Evolutionary conservation across 1,139 yeast species (phyloP), one percentile per base, ranked within the genome.

Genomic region (Kurtzmaniella quercitrusa): DNA sequence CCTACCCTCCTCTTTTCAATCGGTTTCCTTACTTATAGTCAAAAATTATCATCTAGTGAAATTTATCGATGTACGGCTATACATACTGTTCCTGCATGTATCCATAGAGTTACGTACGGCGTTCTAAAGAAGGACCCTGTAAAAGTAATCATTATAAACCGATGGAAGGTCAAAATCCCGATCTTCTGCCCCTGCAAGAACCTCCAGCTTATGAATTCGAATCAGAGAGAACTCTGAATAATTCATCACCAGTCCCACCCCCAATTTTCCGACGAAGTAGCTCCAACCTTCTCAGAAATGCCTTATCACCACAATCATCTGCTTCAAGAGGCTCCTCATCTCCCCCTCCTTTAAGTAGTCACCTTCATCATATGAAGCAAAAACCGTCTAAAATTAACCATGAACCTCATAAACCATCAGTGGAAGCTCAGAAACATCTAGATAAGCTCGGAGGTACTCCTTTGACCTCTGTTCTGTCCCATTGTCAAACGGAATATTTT

Each of bases 401-500:
- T 10, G 31, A 43, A 43, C 73, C 76, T 1, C 70, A 70, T 47
- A 48, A 44, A 19, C 76, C 76, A 10, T 50, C 68, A 2, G 48
- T 54, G 9, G 73, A 69, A 40, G 67, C 65, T 38, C 75, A 69
- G 49, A 51, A 50, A 11, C 71, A 65, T 25, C 68, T 70, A 34
- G 73, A 70, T 44, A 39, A 51, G 58, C 21, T 53, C 50, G 7
- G 46, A 38, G 7, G 46, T 54, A 4, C 41, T 56, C 3, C 62
- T 6, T 48, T 65, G 33, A 51, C 63, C 1, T 49, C 68, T 3
- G 50, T 57, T 2, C 46, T 61, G 1, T 60, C 73, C 1, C 55
- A 62, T 34, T 56, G 71, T 2, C 72, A 67, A 37, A 71, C 76
- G 0, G 75, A 71, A 46, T 72, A 70, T 51, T 73, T 72, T 50